Evolutionary conservation across 2,329 filamentous ascomycete genomes (phyloP), one percentile per base, ranked within the genome.

Genomic region (Neonectria ditissima): DNA sequence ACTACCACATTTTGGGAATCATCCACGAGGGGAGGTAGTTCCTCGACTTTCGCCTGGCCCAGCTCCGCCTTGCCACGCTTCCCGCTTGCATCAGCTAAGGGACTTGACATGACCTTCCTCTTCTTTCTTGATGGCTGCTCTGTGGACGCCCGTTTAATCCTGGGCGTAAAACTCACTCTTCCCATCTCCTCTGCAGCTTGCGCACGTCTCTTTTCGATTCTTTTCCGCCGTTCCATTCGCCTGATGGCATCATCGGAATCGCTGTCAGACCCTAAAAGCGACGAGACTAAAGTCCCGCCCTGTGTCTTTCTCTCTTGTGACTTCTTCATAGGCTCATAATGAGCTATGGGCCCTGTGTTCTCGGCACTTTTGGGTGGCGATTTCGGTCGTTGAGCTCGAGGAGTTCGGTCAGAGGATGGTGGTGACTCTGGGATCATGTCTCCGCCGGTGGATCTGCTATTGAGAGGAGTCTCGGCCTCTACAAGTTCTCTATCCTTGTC

Each of bases 241-340:
- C 72, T 68, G 6, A 76, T 69, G 0, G 76, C 68, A 54, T 80
- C 76, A 48, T 81, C 76, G 3, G 77, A 76, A 26, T 81, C 78
- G 13, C 78, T 77, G 1, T 77, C 77, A 0, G 71, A 73, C 4
- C 73, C 73, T 2, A 75, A 22, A 2, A 75, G 20, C 5, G 66
- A 66, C 2, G 71, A 68, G n/a, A 77, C 69, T 0, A 62, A 37
- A 11, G 64, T 51, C 4, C 73, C 75, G 3, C 72, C 71, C 18
- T 63, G 69, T 1, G 65, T 63, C 50, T 78, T 79, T 32, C 81
- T 76, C 66, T 83, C 78, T 52, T 85, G 83, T 0, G 83, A 85
- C 52, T 80, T 76, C 45, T 77, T 75, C 80, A 83, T 81, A 1
- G 80, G 79, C 63, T 82, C 82, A 59, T 85, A 85, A 20, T 79